Evolutionary conservation across 202 grass and related monocot genomes (phyloP).

Genomic region (Elaeis oleifera): DNA sequence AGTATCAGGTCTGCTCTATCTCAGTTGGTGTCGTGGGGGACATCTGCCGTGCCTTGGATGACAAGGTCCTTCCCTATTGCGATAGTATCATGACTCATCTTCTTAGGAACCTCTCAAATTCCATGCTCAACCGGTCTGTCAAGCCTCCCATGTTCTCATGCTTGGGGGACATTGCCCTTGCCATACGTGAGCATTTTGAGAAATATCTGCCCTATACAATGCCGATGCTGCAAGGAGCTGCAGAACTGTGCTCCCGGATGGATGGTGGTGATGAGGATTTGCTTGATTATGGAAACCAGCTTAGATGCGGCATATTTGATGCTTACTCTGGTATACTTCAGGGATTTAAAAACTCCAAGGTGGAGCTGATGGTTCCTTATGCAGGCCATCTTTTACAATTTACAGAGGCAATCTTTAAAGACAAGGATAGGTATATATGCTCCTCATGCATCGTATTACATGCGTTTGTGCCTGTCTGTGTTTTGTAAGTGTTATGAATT

Average conservation of each 20-base stretch:
- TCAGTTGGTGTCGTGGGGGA: conserved; percentile 56
- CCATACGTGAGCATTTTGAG: conserved; percentile 58
- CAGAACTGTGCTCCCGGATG: conserved; percentile 38
- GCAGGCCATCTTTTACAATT: conserved; percentile 44
- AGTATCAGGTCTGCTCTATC: conserved; percentile 56
- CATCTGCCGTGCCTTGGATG: conserved; percentile 49
- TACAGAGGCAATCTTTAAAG: conserved; percentile 38
- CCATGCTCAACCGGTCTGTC: conserved; percentile 44
- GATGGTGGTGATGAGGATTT: conserved; percentile 41
- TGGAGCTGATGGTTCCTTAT: conserved; percentile 51
- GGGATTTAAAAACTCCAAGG: conserved; percentile 47
- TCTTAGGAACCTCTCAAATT: conserved; percentile 50
- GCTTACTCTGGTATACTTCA: conserved; percentile 62
- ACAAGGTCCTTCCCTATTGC: conserved; percentile 46
- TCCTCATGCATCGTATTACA: neutral
- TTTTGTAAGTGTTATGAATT: too few relatives aligned
- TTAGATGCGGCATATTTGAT: conserved; percentile 45
- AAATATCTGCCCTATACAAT: conserved; percentile 45
- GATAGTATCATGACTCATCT: conserved; percentile 48
- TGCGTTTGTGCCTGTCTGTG: too few relatives aligned
- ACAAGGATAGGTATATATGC: conserved; percentile 37
- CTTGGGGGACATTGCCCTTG: conserved; percentile 59
- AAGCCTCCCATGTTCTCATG: conserved; percentile 58
- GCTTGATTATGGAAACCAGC: conserved; percentile 41
- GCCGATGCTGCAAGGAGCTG: conserved; percentile 53